Evolutionary conservation across 306 rosid genomes (phyloP).

Genomic region (Ormosia emarginata): DNA sequence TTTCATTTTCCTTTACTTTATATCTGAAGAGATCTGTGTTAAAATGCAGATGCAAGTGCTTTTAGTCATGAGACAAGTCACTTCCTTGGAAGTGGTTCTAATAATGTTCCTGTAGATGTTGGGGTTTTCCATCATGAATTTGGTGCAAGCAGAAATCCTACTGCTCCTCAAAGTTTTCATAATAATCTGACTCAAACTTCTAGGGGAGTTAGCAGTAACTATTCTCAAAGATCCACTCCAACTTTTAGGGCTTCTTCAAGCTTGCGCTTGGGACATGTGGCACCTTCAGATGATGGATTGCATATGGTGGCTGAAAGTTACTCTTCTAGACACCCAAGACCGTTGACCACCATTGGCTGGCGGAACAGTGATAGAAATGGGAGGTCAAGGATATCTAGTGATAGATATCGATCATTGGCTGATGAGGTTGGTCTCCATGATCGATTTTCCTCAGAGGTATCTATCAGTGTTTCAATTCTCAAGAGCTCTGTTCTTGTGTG

Average conservation of each 20-base stretch:
- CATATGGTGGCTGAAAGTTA: constrained; percentile 58
- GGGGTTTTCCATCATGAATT: constrained; percentile 65
- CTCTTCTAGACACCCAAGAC: constrained; percentile 59
- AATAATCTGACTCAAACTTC: constrained; percentile 43
- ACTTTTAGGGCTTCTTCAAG: constrained; percentile 66
- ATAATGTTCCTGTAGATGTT: constrained; percentile 48
- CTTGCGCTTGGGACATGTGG: constrained; percentile 49
- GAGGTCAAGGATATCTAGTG: constrained; percentile 62
- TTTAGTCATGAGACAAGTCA: constrained; percentile 57
- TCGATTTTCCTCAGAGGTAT: constrained; percentile 46
- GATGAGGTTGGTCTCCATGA: constrained; percentile 49
- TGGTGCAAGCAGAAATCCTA: constrained; percentile 42
- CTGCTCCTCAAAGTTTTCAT: constrained; percentile 53
- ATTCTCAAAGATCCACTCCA: constrained; percentile 64
- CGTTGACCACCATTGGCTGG: constrained; percentile 50
- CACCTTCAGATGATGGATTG: constrained; percentile 63
- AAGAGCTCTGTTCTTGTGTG: background rate
- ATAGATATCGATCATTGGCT: constrained; percentile 48
- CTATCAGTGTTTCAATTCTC: background rate
- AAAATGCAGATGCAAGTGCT: constrained; percentile 49
- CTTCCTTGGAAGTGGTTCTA: constrained; percentile 54
- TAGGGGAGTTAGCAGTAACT: constrained; percentile 62
- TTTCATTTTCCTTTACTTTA: background rate
- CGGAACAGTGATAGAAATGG: constrained; percentile 61
- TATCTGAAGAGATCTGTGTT: constrained; percentile 15